phyloP scores from a whole-genome alignment of 306 rosid species.

The Vachellia collinsii region DNA sequence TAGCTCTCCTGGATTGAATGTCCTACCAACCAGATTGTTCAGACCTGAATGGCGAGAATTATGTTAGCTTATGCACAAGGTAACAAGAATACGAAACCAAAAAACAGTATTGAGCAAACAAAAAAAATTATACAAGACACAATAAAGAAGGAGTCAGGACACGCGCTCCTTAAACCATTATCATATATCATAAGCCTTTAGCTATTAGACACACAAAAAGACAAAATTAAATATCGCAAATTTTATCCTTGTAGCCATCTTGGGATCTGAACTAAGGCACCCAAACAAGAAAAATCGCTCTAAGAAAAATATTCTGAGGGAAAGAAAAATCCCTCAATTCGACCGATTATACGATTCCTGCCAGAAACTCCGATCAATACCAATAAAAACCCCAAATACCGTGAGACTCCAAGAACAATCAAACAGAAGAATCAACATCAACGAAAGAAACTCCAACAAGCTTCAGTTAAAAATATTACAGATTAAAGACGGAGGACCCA shows the following conservation, averaged over 20 bases:
- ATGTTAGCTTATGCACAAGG: neutral
- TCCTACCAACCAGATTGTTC: constrained; percentile 44
- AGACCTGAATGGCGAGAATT: constrained; percentile 32
- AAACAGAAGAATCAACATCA: neutral
- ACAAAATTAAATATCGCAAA: too few relatives aligned
- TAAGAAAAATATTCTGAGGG: neutral
- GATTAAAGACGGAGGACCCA: neutral
- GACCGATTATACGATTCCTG: neutral
- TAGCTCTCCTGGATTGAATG: constrained; percentile 34
- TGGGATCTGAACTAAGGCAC: too few relatives aligned
- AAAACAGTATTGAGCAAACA: neutral
- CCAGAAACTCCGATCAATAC: neutral
- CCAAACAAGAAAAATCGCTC: too few relatives aligned
- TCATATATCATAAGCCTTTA: too few relatives aligned
- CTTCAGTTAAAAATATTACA: neutral
- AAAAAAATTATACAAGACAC: neutral
- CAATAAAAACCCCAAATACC: neutral
- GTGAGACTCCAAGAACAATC: neutral
- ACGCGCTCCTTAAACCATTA: too few relatives aligned
- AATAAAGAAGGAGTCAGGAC: too few relatives aligned
- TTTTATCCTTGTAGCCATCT: too few relatives aligned
- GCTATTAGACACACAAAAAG: too few relatives aligned
- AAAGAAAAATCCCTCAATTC: neutral
- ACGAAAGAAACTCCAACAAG: neutral
- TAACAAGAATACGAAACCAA: neutral